phyloP scores from a whole-genome alignment of 2,329 filamentous ascomycete genomes.

The Talaromyces sp. region DNA sequence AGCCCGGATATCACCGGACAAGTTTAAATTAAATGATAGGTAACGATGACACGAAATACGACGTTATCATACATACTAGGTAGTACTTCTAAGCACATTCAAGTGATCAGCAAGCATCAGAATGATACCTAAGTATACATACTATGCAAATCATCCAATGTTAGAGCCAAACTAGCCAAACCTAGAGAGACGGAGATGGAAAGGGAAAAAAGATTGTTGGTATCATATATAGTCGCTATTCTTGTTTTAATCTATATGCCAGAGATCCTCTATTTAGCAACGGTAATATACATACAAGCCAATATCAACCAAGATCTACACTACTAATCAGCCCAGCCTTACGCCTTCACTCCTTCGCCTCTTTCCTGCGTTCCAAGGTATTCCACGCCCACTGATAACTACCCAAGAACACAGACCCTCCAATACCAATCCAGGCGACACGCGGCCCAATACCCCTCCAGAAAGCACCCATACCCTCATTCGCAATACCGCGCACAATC shows the following conservation, averaged over 20 bases:
- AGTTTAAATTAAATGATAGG: no score
- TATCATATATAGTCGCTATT: neutral
- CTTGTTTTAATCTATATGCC: neutral
- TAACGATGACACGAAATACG: no score
- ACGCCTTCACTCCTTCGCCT: constrained; percentile 8
- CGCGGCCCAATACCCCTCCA: constrained; percentile 69
- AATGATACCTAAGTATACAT: no score
- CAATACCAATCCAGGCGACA: constrained; percentile 91
- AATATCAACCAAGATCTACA: no score
- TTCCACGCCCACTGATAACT: constrained; percentile 91
- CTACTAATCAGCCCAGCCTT: neutral
- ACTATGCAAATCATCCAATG: no score
- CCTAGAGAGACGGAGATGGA: no score
- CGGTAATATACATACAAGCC: neutral
- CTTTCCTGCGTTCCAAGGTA: constrained; percentile 56
- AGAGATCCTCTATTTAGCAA: constrained; percentile 1
- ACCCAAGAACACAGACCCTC: constrained; percentile 91
- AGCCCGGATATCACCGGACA: neutral
- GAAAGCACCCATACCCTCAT: constrained; percentile 50
- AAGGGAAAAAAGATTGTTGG: no score
- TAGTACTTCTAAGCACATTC: no score
- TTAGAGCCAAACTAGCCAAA: no score
- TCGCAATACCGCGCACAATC: constrained; percentile 67
- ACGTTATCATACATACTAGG: neutral
- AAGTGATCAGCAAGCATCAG: no score